Base-by-base conservation (phyloP, 2,329 filamentous ascomycete genomes). In the Pezicula radicicola region DNA sequence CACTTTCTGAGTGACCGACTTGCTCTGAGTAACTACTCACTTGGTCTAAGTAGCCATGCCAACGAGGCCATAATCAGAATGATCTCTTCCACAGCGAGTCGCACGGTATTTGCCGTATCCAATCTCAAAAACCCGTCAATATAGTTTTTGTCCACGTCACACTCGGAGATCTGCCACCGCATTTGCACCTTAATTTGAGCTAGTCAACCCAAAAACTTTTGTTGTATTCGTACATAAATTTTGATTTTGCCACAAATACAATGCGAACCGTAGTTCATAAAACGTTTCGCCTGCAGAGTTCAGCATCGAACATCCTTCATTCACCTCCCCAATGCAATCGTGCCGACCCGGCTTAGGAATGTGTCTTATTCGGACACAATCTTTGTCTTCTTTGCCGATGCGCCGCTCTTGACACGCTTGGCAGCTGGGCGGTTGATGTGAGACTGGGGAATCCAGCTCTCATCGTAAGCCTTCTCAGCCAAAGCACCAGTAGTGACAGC, bases 351-450 rank as follows among this genome's bases (percentile, higher is more conserved):
- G 37, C 37, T 40, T 7, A 19, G 7, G 6, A 36, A 43, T 21
- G 9, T 16, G 8, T 21, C 27, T 48, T 48, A 51, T 41, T 57
- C 54, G 13, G 51, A 47, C 9, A 55, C 49, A 41, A 56, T 45
- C 43, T 52, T 51, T 35, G 51, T 56, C 58, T 65, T 63, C 53
- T 61, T 61, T 46, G 57, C 50, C 7, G 55, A 57, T 7, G 58
- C 50, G 59, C 77, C 72, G 60, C 78, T 81, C 81, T 85, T 85
- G 70, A 82, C 79, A 59, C 83, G 80, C 71, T 81, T 81, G 52
- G 83, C 88, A 61, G 88, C 79, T 36, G 93, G 92, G 63, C 89
- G 87, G 77, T 93, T 89, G 71, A 97, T 84, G 74, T 97, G 92
- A 70, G 88, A 84, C 36, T 65, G 62, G 4, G 65, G 65, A 33